phyloP scores from a whole-genome alignment of 345 rosid species.

The Gossypium sturtianum region DNA sequence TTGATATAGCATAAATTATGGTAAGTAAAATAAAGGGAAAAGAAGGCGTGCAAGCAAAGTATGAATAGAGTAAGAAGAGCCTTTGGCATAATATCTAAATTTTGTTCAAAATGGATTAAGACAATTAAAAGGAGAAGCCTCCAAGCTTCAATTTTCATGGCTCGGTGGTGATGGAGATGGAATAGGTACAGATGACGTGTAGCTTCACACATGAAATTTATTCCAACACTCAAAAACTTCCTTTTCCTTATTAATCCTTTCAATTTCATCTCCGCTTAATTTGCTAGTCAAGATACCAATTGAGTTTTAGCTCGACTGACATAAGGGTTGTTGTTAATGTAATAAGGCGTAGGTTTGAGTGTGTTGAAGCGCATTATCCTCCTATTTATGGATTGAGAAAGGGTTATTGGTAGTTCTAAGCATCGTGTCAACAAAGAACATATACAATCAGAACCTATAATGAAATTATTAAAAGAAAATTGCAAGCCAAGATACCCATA shows the following conservation, averaged over 20 bases:
- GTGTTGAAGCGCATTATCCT: too few relatives aligned
- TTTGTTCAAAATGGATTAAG: background rate
- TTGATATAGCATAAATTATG: too few relatives aligned
- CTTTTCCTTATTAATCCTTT: background rate
- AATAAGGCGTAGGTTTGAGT: too few relatives aligned
- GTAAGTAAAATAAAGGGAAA: background rate
- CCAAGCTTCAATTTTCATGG: background rate
- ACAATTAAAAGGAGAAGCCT: background rate
- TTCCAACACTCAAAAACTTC: background rate
- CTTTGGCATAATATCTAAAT: background rate
- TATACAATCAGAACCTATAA: too few relatives aligned
- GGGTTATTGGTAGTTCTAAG: too few relatives aligned
- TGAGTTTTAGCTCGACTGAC: background rate
- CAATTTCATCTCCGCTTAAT: background rate
- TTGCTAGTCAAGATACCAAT: background rate
- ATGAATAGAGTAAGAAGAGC: background rate
- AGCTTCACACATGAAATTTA: background rate
- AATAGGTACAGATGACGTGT: background rate
- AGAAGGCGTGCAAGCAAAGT: conserved; percentile 5
- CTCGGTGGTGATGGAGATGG: background rate
- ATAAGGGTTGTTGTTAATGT: too few relatives aligned
- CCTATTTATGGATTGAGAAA: too few relatives aligned
- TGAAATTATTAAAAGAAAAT: too few relatives aligned
- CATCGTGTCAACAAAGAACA: too few relatives aligned
- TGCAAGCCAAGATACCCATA: too few relatives aligned